Base-by-base conservation (phyloP, 768 basidiomycete genomes). In the Saitozyma podzolica region DNA sequence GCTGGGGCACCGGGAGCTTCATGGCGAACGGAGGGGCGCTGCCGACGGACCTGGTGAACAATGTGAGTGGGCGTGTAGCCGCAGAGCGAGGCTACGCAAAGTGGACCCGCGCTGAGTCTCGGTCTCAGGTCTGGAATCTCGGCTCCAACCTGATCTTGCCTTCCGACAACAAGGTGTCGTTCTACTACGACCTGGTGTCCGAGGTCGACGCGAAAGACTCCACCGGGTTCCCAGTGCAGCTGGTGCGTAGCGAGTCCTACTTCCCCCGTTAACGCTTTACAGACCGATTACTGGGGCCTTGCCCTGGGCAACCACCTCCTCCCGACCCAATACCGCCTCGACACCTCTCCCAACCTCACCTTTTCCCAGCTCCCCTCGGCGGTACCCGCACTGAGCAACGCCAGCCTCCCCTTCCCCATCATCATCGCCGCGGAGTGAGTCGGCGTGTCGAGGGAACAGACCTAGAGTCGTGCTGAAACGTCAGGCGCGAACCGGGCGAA, bases 1-100 rank as follows among this genome's bases (percentile, higher is more conserved):
- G 66, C 57, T 79, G 76, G 76, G 75, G 64, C 9, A 75, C 77
- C 5, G 67, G 66, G 8, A 90, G 88, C 0, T 78, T 90, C 62
- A 73, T 75, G 60, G 76, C 74, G 17, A 78, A 78, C 59, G 61
- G 68, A 16, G 75, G 75, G 20, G 17, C 43, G 19, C 56, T 71
- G 17, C 70, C 76, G 0, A 68, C 69, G 5, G 66, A 77, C 45
- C 64, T 80, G 8, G 66, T 77, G 50, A 58, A 63, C 10, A 71
- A 76, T 56, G 77, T 79, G 58, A 67, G 75, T 65, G 16, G 47
- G 47, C 17, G 47, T 17, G 47, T 48, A 6, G 47, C 14, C 14
- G 45, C n/a, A 47, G 45, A n/a, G n/a, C 10, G 45, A 47, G 45
- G 45, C n/a, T 10, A 47, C n/a, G 10, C 10, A 47, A 10, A 47